A percentile compares a stretch with the other conserved stretches of the same genome.
Conservation (phyloP, 495 filamentous ascomycete species). For the Lepidopterella palustris region DNA sequence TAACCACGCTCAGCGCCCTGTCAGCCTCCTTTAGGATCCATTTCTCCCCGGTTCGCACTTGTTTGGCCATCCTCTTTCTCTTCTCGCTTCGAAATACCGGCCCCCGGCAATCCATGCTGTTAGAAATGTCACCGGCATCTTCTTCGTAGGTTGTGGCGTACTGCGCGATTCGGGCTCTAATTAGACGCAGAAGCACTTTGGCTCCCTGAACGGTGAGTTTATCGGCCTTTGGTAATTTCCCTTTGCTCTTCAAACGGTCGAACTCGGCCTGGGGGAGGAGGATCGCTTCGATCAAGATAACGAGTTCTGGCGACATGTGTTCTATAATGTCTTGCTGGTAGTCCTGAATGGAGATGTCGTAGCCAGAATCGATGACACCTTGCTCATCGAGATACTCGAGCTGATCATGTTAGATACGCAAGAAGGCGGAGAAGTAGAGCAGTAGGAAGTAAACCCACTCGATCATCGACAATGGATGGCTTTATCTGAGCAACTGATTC, state of each 20-base stretch:
- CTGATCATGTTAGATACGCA: constrained; percentile 22
- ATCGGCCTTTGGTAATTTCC: constrained; percentile 44
- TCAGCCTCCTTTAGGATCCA: constrained; percentile 50
- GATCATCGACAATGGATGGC: not conserved
- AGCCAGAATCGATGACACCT: constrained; percentile 50
- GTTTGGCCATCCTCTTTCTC: constrained; percentile 59
- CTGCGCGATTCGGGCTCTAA: constrained; percentile 37
- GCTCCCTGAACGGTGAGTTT: constrained; percentile 42
- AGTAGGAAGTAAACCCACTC: not conserved
- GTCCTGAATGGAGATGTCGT: constrained; percentile 41
- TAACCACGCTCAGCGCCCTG: constrained; percentile 4
- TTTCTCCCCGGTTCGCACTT: constrained; percentile 79
- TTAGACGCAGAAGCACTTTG: constrained; percentile 31
- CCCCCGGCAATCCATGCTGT: not conserved
- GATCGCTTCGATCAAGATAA: constrained; percentile 45
- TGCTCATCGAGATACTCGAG: constrained; percentile 46
- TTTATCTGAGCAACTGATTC: not conserved
- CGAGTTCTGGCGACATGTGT: constrained; percentile 39
- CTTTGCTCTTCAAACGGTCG: constrained; percentile 38
- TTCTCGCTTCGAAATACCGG: not conserved
- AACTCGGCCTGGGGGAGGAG: constrained; percentile 33
- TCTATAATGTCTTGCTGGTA: constrained; percentile 34
- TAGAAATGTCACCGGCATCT: constrained; percentile 40
- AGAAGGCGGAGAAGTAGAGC: not conserved
- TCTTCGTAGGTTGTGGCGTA: constrained; percentile 60